Base-by-base conservation (phyloP, 495 filamentous ascomycete genomes). In the Tuber calosporum region DNA sequence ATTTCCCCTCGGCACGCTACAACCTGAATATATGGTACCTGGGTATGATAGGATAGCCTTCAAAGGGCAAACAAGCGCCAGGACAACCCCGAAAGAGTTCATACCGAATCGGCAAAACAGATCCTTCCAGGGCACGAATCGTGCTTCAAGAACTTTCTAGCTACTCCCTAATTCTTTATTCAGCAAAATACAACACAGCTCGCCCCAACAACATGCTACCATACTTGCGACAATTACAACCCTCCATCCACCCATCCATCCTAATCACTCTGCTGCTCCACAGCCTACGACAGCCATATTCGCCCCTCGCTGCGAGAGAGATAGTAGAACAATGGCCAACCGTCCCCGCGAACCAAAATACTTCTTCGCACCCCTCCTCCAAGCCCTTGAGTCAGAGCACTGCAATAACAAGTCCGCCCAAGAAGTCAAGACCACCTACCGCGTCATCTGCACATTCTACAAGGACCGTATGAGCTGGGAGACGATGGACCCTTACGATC, bases 361-460 rank as follows among this genome's bases (percentile, higher is more conserved):
- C 26, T 62, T 62, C 53, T 62, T 62, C 53, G 34, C 53, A 30
- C 53, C 53, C 53, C 30, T 62, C 26, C 53, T 62, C 53, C 53
- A 62, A 30, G 53, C 53, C 9, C 26, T 62, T 15, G 53, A 62
- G 53, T 62, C 26, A 5, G 53, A 62, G 53, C 53, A 13, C 26
- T 62, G 53, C 53, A 58, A 13, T 30, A 34, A 30, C 26, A 62
- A 17, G 26, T 30, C 26, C 6, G 26, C 26, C 30, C 53, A 62
- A 5, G 53, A 62, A 19, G 53, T 62, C 53, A 62, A 30, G 5
- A 30, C 53, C 13, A 15, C 13, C 7, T 62, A 62, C 53, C 53
- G 53, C 53, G 53, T 62, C 53, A 62, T 62, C 26, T 62, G 53
- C 53, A 62, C 53, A 62, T 62, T 62, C 53, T 62, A 34, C 53